These are phyloP conservation scores for Nothophaeocryptopus gaeumannii DNA, from an alignment of 2,329 filamentous ascomycete species.

Conservation along the genomic window DNA sequence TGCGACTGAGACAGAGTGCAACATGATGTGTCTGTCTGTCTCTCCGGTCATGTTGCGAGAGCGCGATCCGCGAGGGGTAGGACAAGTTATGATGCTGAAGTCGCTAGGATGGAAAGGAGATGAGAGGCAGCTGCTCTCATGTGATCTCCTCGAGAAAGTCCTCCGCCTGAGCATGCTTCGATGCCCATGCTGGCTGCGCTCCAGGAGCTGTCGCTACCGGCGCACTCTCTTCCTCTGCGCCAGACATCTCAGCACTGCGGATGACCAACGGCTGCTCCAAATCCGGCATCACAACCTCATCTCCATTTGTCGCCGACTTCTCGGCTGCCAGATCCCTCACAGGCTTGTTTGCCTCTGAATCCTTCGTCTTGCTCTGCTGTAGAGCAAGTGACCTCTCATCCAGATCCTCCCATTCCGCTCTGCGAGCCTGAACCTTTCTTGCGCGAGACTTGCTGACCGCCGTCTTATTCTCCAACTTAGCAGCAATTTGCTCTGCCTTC, in stretches of 20 bases:
- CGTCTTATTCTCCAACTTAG: slow-evolving; percentile 56
- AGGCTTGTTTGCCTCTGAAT: slow-evolving; percentile 12
- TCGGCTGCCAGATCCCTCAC: slow-evolving; percentile 1
- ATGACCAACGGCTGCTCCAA: slow-evolving; percentile 6
- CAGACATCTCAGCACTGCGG: slow-evolving; percentile 9
- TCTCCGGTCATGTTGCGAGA: too few species aligned
- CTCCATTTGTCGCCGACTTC: slow-evolving; percentile 7
- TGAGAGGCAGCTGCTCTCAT: slow-evolving; percentile 1
- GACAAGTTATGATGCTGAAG: too few species aligned
- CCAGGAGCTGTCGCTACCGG: background rate
- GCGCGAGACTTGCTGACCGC: slow-evolving; percentile 51
- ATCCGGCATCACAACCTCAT: slow-evolving; percentile 18
- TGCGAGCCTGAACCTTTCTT: slow-evolving; percentile 40
- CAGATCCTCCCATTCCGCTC: slow-evolving; percentile 34
- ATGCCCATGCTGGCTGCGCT: slow-evolving; percentile 13
- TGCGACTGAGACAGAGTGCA: background rate
- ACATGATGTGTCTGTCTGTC: too few species aligned
- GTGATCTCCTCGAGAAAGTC: slow-evolving; percentile 15
- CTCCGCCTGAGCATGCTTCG: slow-evolving; percentile 15
- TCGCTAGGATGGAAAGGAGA: background rate
- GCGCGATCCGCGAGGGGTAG: too few species aligned
- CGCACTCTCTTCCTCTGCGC: slow-evolving; percentile 3
- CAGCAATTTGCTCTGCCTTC: slow-evolving; percentile 53
- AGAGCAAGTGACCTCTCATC: slow-evolving; percentile 29
- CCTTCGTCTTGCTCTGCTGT: slow-evolving; percentile 14